A percentile compares a stretch with the other conserved stretches of the same genome.
phyloP scores from a whole-genome alignment of 495 filamentous ascomycete genomes.

The Xylaria nigripes region DNA sequence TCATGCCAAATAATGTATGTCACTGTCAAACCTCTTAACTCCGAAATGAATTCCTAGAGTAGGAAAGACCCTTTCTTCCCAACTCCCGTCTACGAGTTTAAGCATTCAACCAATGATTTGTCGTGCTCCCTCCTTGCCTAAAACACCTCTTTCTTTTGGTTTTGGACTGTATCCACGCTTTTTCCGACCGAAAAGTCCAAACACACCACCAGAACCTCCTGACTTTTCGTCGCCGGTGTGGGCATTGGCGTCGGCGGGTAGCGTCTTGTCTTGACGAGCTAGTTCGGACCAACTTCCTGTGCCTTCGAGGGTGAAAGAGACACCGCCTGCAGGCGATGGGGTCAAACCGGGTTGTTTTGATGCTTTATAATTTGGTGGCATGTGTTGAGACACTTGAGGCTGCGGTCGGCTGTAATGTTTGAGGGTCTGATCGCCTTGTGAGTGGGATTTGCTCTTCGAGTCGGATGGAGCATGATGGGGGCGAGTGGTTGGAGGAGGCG shows the following conservation, averaged over 20 bases:
- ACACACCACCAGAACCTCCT: conserved; percentile 55
- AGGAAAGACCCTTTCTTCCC: conserved; percentile 1
- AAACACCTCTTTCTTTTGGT: conserved; percentile 83
- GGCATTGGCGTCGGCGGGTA: conserved; percentile 55
- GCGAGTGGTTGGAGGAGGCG: conserved; percentile 16
- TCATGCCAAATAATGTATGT: conserved; percentile 11
- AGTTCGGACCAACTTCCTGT: conserved; percentile 83
- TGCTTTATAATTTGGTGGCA: conserved; percentile 34
- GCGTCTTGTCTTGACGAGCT: conserved; percentile 71
- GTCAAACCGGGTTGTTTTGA: conserved; percentile 44
- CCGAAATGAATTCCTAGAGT: conserved; percentile 9
- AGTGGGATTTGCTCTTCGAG: conserved; percentile 5
- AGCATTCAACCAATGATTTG: conserved; percentile 50
- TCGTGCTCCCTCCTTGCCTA: conserved; percentile 91
- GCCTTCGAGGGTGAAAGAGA: conserved; percentile 86
- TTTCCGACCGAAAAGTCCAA: conserved; percentile 81
- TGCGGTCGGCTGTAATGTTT: conserved; percentile 20
- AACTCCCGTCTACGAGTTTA: background rate
- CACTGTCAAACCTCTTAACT: conserved; percentile 14
- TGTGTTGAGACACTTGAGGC: conserved; percentile 44
- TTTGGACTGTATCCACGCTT: conserved; percentile 89
- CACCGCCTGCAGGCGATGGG: conserved; percentile 70
- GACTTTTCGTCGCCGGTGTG: conserved; percentile 38
- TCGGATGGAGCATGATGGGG: conserved; percentile 8
- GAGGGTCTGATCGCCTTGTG: conserved; percentile 13